These are phyloP conservation scores for Podaxis carcinomalis DNA, from an alignment of 768 basidiomycete species.

Conservation along the genomic window DNA sequence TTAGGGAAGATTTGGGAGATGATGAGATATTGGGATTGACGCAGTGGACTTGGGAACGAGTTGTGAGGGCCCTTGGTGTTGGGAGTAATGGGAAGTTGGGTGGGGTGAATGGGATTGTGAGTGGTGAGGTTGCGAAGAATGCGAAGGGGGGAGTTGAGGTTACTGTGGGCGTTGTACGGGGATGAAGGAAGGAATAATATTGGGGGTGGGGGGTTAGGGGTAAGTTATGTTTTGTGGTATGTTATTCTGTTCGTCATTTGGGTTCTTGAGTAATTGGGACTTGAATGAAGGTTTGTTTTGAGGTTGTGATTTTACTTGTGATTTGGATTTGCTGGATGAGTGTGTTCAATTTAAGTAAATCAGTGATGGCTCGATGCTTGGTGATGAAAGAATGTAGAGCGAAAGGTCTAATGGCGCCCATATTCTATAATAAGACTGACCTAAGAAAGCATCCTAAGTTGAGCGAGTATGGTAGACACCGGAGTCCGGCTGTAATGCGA, in stretches of 20 bases:
- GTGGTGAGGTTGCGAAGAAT: conserved; percentile 49
- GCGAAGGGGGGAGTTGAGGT: conserved; percentile 49
- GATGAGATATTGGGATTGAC: conserved; percentile 70
- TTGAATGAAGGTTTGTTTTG: neutral
- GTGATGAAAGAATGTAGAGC: no score
- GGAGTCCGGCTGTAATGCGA: no score
- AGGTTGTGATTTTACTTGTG: neutral
- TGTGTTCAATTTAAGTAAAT: no score
- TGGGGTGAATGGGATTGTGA: conserved; percentile 66
- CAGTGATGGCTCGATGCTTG: no score
- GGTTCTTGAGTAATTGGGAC: neutral
- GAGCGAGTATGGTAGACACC: no score
- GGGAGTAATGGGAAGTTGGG: conserved; percentile 31
- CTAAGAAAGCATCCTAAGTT: no score
- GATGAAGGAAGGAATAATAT: conserved; percentile 23
- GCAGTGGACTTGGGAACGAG: conserved; percentile 71
- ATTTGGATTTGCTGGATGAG: no score
- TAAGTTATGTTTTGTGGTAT: neutral
- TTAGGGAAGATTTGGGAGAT: conserved; percentile 61
- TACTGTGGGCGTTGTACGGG: conserved; percentile 70
- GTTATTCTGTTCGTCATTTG: neutral
- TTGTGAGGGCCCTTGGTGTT: conserved; percentile 46
- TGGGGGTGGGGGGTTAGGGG: neutral
- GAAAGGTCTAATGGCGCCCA: no score
- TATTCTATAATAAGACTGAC: no score